These are phyloP conservation scores for Stevia rebaudiana DNA, from an alignment of 140 eudicot genomes.

Conservation along the genomic window DNA sequence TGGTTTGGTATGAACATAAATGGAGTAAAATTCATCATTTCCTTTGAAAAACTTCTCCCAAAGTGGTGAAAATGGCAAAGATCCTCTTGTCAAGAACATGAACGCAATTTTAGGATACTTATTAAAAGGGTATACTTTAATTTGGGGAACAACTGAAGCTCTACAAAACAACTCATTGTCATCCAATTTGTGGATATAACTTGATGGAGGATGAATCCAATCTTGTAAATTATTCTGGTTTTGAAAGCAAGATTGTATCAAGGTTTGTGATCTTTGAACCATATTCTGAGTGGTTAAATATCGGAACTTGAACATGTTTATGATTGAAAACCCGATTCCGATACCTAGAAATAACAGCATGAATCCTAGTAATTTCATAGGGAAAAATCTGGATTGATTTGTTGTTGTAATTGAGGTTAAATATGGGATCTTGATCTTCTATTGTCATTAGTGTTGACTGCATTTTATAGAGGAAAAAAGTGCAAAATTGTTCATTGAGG, in stretches of 20 bases:
- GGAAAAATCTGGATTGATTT: constrained; percentile 42
- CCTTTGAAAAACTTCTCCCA: constrained; percentile 81
- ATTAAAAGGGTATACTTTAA: constrained; percentile 49
- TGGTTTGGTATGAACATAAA: constrained; percentile 71
- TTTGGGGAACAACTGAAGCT: constrained; percentile 62
- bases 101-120: constrained; percentile 66
- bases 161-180: constrained; percentile 81
- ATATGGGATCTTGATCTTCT: constrained; percentile 44
- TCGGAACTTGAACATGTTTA: constrained; percentile 46
- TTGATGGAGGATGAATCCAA: constrained; percentile 67
- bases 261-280: constrained; percentile 32
- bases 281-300: constrained; percentile 41
- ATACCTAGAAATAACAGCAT: constrained; percentile 52
- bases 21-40: constrained; percentile 41
- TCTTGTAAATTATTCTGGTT: constrained; percentile 33
- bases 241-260: constrained; percentile 45
- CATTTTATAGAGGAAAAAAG: constrained; percentile 20
- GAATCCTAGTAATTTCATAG: constrained; percentile 56
- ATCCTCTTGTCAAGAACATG: constrained; percentile 86
- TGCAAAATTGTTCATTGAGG: constrained; percentile 4
- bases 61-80: constrained; percentile 62
- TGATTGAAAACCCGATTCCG: constrained; percentile 38
- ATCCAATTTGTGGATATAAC: constrained; percentile 54
- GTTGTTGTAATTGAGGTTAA: constrained; percentile 17
- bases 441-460: constrained; percentile 39